Base-by-base conservation (phyloP, 2,329 filamentous ascomycete genomes). In the Aureobasidium lini region DNA sequence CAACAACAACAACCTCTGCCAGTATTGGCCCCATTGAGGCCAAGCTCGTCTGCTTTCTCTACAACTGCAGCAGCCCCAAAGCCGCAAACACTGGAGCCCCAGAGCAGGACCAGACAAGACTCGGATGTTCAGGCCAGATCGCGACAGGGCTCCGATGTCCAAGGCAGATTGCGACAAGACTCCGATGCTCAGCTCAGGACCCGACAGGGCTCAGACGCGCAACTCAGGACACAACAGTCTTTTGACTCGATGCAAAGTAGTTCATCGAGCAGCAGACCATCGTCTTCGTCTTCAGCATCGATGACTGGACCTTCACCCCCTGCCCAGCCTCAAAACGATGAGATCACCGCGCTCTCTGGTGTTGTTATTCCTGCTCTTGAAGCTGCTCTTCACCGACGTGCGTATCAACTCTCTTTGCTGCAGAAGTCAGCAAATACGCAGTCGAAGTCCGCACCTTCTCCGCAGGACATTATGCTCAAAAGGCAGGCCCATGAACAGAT, bases 361-460 rank as follows among this genome's bases (percentile, higher is more conserved):
- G 93, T 99, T 53, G 90, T 99, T 39, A 86, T 97, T 63, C 94
- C 94, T 0, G 93, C 94, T 1, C 81, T 99, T 1, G 91, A 96
- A 73, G 89, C 94, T 65, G 91, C 94, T 7, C 83, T 97, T 18
- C 90, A 91, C 71, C 83, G 94, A 54, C 87, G 94, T 57, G 76
- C 77, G 29, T 81, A 82, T 65, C 78, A 81, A 57, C 73, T 86
- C 57, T 79, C 81, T 50, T 78, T 82, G 40, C 74, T 86, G 57
- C 83, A 83, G 68, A 71, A 68, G 57, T 67, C 34, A 58, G 65
- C 57, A 64, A 62, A 46, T 52, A 60, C 40, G 53, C 65, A 49
- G 60, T 50, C 29, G 62, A 66, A 60, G 65, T 79, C 81, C n/a
- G 34, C 29, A 15, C 36, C 50, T 16, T 39, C 56, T 23, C 36